Evolutionary conservation across 1,284 basidiomycete species (phyloP), one percentile per base, ranked within the genome.

Genomic region (Marasmius oreades): DNA sequence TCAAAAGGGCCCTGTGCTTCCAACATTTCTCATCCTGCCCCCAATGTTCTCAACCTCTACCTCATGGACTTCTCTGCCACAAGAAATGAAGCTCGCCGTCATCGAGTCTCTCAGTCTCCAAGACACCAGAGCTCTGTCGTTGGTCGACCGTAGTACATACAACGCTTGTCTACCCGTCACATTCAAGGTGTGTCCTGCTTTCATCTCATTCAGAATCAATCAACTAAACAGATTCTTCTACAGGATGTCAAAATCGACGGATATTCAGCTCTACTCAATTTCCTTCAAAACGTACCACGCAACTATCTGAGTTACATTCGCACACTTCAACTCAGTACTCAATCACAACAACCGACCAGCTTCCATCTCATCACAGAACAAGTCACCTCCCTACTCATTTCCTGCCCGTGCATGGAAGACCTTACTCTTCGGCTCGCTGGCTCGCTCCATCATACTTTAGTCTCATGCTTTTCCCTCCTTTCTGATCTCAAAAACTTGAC

Each of bases 81-180:
- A 73, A 0, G 88, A 90, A 62, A 82, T 90, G 68, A 82, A 83
- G 69, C 74, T 85, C 63, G 71, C 78, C 28, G 65, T 90, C 66
- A 70, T 84, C 47, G 77, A 76, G 42, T 67, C 71, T 55, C 78
- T 89, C 65, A 76, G 77, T 50, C 69, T 73, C 44, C 55, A 63
- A 14, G 75, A 78, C 36, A 74, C 85, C 52, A 66, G 67, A 31
- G 62, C 77, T 24, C 65, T 83, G 59, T 73, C 78, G 39, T 67
- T 63, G 52, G 69, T 79, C 8, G 76, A 79, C 69, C 72, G 72
- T 12, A 68, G 71, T 55, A 76, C 78, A 24, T 85, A 84, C 66
- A 63, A 70, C 5, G 73, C 82, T 26, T 84, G 80, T 63, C 69
- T 88, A 23, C 82, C 87, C 3, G 68, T 77, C 8, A 69, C 81